Conservation (phyloP, 148 eudicot species). For the Vaccinium corymbosum region DNA sequence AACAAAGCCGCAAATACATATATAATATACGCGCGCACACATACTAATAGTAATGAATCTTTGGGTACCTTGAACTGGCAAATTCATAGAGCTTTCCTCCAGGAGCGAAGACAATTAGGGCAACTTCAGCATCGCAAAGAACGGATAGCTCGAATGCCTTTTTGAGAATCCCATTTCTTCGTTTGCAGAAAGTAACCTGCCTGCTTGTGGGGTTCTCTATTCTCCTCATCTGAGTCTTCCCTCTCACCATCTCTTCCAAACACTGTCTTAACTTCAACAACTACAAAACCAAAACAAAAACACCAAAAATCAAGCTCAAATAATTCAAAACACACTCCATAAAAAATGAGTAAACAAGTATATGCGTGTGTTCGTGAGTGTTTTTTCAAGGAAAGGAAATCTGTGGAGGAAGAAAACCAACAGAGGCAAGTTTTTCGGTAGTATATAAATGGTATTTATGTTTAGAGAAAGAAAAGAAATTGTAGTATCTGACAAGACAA, state of each 20-base stretch:
- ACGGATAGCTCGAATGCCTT: conserved; percentile 54
- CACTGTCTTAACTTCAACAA: too few species aligned
- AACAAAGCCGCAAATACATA: too few species aligned
- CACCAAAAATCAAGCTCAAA: neutral
- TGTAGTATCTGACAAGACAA: neutral
- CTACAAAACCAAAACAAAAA: neutral
- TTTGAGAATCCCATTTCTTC: conserved; percentile 57
- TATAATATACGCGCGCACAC: too few species aligned
- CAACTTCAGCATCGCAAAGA: conserved; percentile 53
- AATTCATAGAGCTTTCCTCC: conserved; percentile 39
- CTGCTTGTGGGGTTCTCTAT: conserved; percentile 51
- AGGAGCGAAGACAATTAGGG: conserved; percentile 43
- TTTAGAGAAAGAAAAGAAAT: neutral
- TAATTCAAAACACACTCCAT: neutral
- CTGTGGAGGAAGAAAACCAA: too few species aligned
- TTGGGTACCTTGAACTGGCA: conserved; percentile 24
- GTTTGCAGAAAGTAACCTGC: conserved; percentile 56
- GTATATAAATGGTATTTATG: neutral
- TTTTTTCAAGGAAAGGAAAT: too few species aligned
- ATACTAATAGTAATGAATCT: too few species aligned
- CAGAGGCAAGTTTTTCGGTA: neutral
- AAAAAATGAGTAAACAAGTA: neutral
- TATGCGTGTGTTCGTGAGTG: neutral
- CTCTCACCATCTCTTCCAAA: conserved; percentile 39
- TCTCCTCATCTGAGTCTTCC: conserved; percentile 48